A percentile compares a stretch with the other conserved stretches of the same genome.
Conservation (phyloP, 2,329 filamentous ascomycete genomes). For the Monilinia fructicola region DNA sequence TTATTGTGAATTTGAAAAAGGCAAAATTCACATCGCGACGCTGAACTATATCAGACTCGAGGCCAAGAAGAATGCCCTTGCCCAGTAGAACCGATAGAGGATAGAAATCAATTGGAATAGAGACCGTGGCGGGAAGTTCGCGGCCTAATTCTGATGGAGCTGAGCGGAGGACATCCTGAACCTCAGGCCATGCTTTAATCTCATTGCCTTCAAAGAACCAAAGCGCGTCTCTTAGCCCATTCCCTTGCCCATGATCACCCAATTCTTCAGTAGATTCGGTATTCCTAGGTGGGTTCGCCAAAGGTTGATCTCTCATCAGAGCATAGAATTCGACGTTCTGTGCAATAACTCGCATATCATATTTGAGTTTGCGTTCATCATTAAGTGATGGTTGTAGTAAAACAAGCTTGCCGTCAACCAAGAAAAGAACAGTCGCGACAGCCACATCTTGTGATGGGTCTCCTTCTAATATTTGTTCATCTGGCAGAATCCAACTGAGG, state of each 20-base stretch:
- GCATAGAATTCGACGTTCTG: constrained; percentile 96
- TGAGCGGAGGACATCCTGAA: constrained; percentile 77
- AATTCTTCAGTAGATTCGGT: constrained; percentile 22
- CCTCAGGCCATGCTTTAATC: constrained; percentile 84
- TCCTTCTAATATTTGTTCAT: constrained; percentile 82
- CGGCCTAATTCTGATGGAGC: constrained; percentile 63
- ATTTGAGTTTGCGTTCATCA: constrained; percentile 82
- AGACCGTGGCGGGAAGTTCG: constrained; percentile 72
- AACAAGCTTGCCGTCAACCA: constrained; percentile 97
- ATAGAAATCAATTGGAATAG: constrained; percentile 90
- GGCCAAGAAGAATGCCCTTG: constrained; percentile 85
- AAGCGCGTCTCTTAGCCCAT: constrained; percentile 72
- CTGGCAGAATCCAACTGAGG: constrained; percentile 92
- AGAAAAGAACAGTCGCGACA: constrained; percentile 86
- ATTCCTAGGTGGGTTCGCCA: constrained; percentile 29
- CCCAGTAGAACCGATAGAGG: constrained; percentile 83
- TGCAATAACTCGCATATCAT: constrained; percentile 95
- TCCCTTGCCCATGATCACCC: constrained; percentile 33
- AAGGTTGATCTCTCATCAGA: constrained; percentile 81
- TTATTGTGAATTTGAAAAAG: constrained; percentile 81
- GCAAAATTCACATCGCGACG: constrained; percentile 88
- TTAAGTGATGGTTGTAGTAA: constrained; percentile 83
- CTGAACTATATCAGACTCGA: constrained; percentile 92
- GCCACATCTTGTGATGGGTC: constrained; percentile 95
- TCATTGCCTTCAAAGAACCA: constrained; percentile 92